phyloP scores from a whole-genome alignment of 116 monocot species.

The Phalaenopsis hybrid region DNA sequence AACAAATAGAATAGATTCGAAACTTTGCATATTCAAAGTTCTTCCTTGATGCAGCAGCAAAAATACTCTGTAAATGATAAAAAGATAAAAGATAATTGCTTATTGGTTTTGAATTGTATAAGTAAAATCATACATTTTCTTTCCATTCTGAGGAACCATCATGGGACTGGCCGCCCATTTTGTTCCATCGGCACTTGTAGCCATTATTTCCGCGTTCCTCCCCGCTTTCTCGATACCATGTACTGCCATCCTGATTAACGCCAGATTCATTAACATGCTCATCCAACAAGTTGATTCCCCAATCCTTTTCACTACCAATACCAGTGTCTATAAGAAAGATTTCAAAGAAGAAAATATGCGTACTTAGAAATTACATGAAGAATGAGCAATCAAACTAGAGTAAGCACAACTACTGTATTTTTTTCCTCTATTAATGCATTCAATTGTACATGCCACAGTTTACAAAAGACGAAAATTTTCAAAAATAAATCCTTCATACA shows the following conservation, averaged over 20 bases:
- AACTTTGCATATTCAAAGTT: slow-evolving; percentile 5
- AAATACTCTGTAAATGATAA: background rate
- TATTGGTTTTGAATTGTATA: background rate
- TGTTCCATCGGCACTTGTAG: slow-evolving; percentile 77
- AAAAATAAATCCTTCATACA: slow-evolving; percentile 12
- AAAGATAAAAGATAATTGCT: background rate
- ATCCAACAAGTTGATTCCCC: slow-evolving; percentile 90
- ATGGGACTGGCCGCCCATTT: slow-evolving; percentile 75
- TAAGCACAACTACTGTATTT: slow-evolving; percentile 8
- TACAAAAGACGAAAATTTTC: slow-evolving; percentile 14
- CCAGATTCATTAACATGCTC: slow-evolving; percentile 76
- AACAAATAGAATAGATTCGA: background rate
- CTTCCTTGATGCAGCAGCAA: background rate
- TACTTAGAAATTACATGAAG: slow-evolving; percentile 20
- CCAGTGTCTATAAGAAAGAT: slow-evolving; percentile 79
- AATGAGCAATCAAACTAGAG: slow-evolving; percentile 1
- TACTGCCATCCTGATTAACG: slow-evolving; percentile 86
- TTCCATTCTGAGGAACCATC: slow-evolving; percentile 86
- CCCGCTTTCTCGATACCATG: slow-evolving; percentile 94
- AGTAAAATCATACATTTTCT: slow-evolving; percentile 64
- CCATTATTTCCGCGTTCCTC: slow-evolving; percentile 84
- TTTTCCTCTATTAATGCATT: slow-evolving; percentile 11
- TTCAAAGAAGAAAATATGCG: slow-evolving; percentile 30
- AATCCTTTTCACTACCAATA: slow-evolving; percentile 99
- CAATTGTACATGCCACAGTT: slow-evolving; percentile 14